Percentiles rank a stretch among this genome's conserved stretches.
These are phyloP conservation scores for Chlorociboria aeruginascens DNA, from an alignment of 495 filamentous ascomycete species.

Conservation along the genomic window DNA sequence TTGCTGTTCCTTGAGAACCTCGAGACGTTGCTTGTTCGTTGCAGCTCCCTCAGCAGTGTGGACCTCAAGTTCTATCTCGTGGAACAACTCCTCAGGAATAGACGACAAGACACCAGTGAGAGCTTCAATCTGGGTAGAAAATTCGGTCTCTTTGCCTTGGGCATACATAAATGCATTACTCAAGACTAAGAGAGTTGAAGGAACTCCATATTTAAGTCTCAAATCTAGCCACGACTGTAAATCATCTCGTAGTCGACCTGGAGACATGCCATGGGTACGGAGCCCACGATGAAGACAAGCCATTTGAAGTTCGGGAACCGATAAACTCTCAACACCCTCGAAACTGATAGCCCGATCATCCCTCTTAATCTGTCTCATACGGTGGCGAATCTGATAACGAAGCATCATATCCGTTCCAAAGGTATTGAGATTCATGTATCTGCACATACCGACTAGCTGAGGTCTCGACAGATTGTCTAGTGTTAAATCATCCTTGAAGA, in stretches of 20 bases:
- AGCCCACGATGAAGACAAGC: slow-evolving; percentile 85
- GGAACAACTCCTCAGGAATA: slow-evolving; percentile 97
- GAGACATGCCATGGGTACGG: slow-evolving; percentile 81
- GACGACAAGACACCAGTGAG: slow-evolving; percentile 82
- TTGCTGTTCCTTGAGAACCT: slow-evolving; percentile 97
- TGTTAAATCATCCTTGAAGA: slow-evolving; percentile 97
- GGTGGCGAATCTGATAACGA: slow-evolving; percentile 92
- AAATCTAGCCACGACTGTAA: slow-evolving; percentile 92
- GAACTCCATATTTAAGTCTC: slow-evolving; percentile 81
- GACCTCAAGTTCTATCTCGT: slow-evolving; percentile 98
- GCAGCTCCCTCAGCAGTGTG: slow-evolving; percentile 94
- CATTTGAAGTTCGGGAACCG: slow-evolving; percentile 85
- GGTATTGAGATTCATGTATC: slow-evolving; percentile 94
- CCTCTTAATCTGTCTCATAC: slow-evolving; percentile 98
- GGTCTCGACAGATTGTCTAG: slow-evolving; percentile 94
- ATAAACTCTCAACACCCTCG: slow-evolving; percentile 87
- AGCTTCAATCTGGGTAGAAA: slow-evolving; percentile 85
- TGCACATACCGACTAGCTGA: slow-evolving; percentile 93
- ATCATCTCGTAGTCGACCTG: slow-evolving; percentile 78
- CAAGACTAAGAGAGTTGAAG: slow-evolving; percentile 86
- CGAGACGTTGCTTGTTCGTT: slow-evolving; percentile 98
- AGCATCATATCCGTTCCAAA: slow-evolving; percentile 96
- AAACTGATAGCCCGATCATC: slow-evolving; percentile 92
- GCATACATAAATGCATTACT: slow-evolving; percentile 96
- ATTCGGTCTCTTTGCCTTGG: slow-evolving; percentile 77